Percentiles rank a stretch among this genome's conserved stretches.
Conservation (phyloP, 768 basidiomycete genomes). For the Lactifluus hygrophoroides region DNA sequence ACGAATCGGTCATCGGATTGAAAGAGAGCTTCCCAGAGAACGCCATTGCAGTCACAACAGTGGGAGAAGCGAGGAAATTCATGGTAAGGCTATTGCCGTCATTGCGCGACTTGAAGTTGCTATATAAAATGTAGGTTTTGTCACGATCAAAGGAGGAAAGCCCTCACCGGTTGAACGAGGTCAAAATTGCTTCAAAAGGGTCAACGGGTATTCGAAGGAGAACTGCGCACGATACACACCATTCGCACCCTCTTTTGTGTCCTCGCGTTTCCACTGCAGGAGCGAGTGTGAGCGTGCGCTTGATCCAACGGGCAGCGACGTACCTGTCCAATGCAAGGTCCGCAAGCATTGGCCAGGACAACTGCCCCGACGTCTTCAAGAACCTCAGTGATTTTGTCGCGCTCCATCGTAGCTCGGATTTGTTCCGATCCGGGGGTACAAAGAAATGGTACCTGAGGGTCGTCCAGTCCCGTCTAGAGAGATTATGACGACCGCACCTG, state of each 20-base stretch:
- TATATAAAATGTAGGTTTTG: conserved; percentile 20
- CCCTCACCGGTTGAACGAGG: conserved; percentile 85
- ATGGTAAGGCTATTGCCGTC: conserved; percentile 91
- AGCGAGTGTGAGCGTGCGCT: neutral
- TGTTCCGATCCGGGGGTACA: conserved; percentile 92
- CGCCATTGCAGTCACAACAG: conserved; percentile 94
- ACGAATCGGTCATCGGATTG: conserved; percentile 80
- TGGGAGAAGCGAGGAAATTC: conserved; percentile 98
- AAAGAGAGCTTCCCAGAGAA: conserved; percentile 92
- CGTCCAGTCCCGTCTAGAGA: neutral
- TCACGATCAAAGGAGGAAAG: neutral
- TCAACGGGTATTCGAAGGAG: conserved; percentile 7
- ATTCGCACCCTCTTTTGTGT: conserved; percentile 83
- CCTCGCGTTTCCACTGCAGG: conserved; percentile 83
- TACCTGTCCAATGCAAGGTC: conserved; percentile 96
- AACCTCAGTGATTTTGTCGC: conserved; percentile 75
- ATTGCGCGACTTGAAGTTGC: conserved; percentile 89
- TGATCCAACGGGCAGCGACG: conserved; percentile 4
- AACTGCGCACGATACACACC: conserved; percentile 37
- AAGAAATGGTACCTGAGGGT: conserved; percentile 67
- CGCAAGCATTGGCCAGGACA: conserved; percentile 96
- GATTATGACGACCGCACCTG: conserved; percentile 36
- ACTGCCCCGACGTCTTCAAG: conserved; percentile 87
- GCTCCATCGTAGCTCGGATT: conserved; percentile 95
- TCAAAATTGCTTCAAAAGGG: conserved; percentile 66